phyloP scores from a whole-genome alignment of 305 asterid species.

The Lippia alba region DNA sequence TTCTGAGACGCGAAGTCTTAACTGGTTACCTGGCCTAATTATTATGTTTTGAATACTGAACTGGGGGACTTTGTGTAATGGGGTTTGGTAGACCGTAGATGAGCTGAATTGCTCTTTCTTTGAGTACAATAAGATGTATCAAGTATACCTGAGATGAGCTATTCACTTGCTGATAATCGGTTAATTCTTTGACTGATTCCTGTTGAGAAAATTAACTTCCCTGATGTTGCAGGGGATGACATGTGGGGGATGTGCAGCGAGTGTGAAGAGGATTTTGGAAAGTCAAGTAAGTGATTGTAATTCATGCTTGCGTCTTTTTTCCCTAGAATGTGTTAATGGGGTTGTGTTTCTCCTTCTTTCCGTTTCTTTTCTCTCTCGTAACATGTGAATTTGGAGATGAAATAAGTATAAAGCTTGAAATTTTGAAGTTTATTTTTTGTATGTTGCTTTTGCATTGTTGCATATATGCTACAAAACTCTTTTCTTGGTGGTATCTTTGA shows the following conservation, averaged over 20 bases:
- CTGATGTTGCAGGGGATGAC: conserved; percentile 60
- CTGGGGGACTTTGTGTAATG: not conserved
- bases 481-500: not conserved
- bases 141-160: not conserved
- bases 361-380: not conserved
- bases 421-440: not conserved
- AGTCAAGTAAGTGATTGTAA: conserved; percentile 71
- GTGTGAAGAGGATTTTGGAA: conserved; percentile 93
- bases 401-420: conserved; percentile 17
- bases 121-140: not conserved
- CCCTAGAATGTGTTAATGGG: not conserved
- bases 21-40: not conserved
- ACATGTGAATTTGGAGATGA: conserved; percentile 14
- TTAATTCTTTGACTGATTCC: not conserved
- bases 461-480: conserved; percentile 5
- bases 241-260: conserved; percentile 70
- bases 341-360: conserved; percentile 3
- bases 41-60: not conserved
- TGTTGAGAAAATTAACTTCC: conserved; percentile 7
- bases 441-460: not conserved
- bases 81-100: not conserved
- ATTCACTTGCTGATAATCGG: not conserved
- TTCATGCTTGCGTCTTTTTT: conserved; percentile 8
- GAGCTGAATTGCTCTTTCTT: conserved; percentile 5
- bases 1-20: not conserved